Percentiles rank a stretch among this genome's conserved stretches.
These are phyloP conservation scores for Calocera cornea DNA, from an alignment of 768 basidiomycete species.

Conservation along the genomic window DNA sequence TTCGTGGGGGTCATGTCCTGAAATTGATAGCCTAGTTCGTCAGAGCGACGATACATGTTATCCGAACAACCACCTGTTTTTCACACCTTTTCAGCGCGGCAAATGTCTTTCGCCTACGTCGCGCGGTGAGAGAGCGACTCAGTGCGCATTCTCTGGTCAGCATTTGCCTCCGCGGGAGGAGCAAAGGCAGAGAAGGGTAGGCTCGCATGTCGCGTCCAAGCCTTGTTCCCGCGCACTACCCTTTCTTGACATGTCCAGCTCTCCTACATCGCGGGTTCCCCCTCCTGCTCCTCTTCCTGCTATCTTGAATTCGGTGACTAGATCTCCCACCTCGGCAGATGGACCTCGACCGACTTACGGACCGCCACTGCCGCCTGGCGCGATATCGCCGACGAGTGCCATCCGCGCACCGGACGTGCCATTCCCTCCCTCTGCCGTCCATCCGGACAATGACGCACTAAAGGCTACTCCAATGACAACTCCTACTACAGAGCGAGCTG, in stretches of 20 bases:
- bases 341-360: not conserved
- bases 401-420: not conserved
- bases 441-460: not conserved
- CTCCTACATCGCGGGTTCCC: not conserved
- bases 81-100: too few relatives aligned
- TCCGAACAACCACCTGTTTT: too few relatives aligned
- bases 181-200: not conserved
- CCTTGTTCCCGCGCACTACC: not conserved
- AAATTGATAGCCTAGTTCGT: too few relatives aligned
- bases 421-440: not conserved
- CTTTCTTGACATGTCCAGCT: not conserved
- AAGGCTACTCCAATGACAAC: not conserved
- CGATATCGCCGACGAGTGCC: too few relatives aligned
- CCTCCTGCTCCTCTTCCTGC: not conserved
- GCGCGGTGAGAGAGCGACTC: too few relatives aligned
- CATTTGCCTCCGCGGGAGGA: constrained; percentile 1
- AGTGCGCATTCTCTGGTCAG: too few relatives aligned
- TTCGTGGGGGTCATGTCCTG: too few relatives aligned
- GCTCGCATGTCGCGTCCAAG: not conserved
- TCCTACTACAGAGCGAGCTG: not conserved
- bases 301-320: not conserved
- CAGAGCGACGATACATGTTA: too few relatives aligned
- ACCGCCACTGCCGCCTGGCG: not conserved
- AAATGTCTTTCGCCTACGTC: too few relatives aligned
- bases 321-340: not conserved